Base-by-base conservation (phyloP, 768 basidiomycete species). In the Xerocomus spinulosus region DNA sequence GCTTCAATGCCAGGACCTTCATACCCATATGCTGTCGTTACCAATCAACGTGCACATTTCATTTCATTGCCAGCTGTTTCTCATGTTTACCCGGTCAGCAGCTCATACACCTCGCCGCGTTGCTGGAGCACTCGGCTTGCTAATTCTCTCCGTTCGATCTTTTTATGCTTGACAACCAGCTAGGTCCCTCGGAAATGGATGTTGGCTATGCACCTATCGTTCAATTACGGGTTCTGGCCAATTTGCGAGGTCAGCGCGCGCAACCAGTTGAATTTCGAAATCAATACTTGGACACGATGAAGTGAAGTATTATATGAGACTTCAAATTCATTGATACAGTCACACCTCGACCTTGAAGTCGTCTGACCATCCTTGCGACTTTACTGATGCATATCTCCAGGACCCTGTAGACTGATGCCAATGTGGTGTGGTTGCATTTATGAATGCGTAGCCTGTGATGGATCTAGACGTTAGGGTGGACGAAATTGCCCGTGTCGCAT, bases 131-230 rank as follows among this genome's bases (percentile, higher is more conserved):
- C 40, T 36, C 43, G 15, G 21, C 49, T 52, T 23, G 24, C 33
- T 20, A 42, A 17, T 33, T 42, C 47, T 42, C 47, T 41, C 26
- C 28, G 32, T 49, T 24, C 26, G 34, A 26, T 48, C 26, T 46
- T 14, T 28, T 43, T 48, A 17, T 28, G 46, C 8, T 26, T 17
- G 17, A n/a, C n/a, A 14, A 30, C 8, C n/a, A 17, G 10, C 26
- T 26, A 15, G 28, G 23, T 18, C 21, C 29, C 38, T 37, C 58
- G 52, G 55, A 61, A 46, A 61, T 59, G 34, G 40, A 20, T 20
- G 14, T 15, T 42, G 58, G 50, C 59, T 55, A 52, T 59, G 57
- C 49, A 41, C 52, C 35, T 10, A 15, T 25, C 30, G 20, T 29
- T 48, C 40, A 33, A 33, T 46, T 23, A 26, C 35, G 25, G n/a